These are phyloP conservation scores for Amborella trichopoda DNA, from an alignment of 164 flowering plant species.

Conservation along the genomic window DNA sequence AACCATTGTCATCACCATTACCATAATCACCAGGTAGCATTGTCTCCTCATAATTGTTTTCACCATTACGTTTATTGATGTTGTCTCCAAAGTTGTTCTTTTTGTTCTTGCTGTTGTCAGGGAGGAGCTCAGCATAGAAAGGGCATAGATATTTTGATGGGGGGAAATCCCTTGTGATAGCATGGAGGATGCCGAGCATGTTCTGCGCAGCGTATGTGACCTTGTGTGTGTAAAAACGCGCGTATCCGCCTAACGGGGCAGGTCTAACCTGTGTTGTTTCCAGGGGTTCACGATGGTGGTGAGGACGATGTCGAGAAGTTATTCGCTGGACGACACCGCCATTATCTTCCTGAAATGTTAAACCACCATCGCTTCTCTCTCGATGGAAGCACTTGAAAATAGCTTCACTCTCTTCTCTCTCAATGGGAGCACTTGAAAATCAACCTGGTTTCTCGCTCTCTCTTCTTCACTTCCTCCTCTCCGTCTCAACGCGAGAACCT, in stretches of 20 bases:
- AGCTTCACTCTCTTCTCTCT: too few species aligned
- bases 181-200: slow-evolving; percentile 72
- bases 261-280: slow-evolving; percentile 84
- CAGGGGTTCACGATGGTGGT: slow-evolving; percentile 74
- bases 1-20: too few species aligned
- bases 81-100: too few species aligned
- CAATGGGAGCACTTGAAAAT: too few species aligned
- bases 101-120: slow-evolving; percentile 79
- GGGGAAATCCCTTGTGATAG: slow-evolving; percentile 82
- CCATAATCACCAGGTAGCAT: too few species aligned
- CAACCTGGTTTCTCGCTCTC: too few species aligned
- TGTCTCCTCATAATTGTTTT: too few species aligned
- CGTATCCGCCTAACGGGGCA: slow-evolving; percentile 57
- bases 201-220: slow-evolving; percentile 74
- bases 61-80: too few species aligned
- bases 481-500: too few species aligned
- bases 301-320: slow-evolving; percentile 68
- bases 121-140: slow-evolving; percentile 80
- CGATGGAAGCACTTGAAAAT: too few species aligned
- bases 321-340: slow-evolving; percentile 67
- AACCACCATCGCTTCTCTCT: slow-evolving; percentile 82
- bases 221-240: slow-evolving; percentile 84
- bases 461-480: too few species aligned
- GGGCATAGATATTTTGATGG: slow-evolving; percentile 76
- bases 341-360: slow-evolving; percentile 88